phyloP scores from a whole-genome alignment of 73 alveolate genomes.

The Paramecium biaurelia region DNA sequence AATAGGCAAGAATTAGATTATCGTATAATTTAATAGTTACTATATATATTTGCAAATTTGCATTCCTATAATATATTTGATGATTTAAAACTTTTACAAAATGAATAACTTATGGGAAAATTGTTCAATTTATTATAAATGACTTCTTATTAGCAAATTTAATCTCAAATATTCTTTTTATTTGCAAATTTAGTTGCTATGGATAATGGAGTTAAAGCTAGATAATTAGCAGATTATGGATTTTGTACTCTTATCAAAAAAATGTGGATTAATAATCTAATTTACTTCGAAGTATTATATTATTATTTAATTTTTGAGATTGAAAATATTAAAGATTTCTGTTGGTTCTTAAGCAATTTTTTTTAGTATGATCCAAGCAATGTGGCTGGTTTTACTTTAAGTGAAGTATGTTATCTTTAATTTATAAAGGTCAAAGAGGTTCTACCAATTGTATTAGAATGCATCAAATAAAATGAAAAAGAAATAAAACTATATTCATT shows the following conservation, averaged over 20 bases:
- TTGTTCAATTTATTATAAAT: background rate
- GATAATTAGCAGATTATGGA: conserved; percentile 39
- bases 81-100: background rate
- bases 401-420: background rate
- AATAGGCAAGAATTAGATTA: background rate
- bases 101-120: background rate
- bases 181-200: background rate
- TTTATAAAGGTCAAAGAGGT: background rate
- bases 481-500: background rate
- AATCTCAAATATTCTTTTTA: background rate
- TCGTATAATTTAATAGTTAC: background rate
- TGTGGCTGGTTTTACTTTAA: background rate
- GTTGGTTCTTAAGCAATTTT: conserved; percentile 14
- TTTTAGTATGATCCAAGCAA: background rate
- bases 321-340: background rate
- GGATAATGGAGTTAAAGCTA: conserved; percentile 31
- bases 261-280: background rate
- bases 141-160: background rate
- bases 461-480: background rate
- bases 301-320: background rate
- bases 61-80: conserved; percentile 27
- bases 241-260: background rate
- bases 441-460: conserved; percentile 24
- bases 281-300: background rate
- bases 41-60: background rate